These are phyloP conservation scores for Magnusiomyces magnusii DNA, from an alignment of 1,139 yeast species.

Conservation along the genomic window DNA sequence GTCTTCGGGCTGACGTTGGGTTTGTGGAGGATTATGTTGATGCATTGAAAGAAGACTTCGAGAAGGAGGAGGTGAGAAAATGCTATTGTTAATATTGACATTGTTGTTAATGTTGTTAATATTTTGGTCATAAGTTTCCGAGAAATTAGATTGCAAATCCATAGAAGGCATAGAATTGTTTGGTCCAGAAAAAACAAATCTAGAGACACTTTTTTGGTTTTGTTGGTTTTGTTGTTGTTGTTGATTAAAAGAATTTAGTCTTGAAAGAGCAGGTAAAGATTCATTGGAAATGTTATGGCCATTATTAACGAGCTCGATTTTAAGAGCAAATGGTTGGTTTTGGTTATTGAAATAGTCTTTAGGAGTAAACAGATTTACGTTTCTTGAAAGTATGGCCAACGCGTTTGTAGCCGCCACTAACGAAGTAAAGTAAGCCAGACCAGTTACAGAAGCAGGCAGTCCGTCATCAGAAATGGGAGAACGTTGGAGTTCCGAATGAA, in stretches of 20 bases:
- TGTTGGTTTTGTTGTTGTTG: constrained; percentile 7
- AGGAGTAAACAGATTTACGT: constrained; percentile 51
- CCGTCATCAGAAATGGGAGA: constrained; percentile 31
- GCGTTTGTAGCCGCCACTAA: constrained; percentile 62
- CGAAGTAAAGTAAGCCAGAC: constrained; percentile 57
- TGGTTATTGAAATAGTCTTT: constrained; percentile 10
- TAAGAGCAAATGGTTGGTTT: constrained; percentile 17
- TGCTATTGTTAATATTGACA: constrained; percentile 4
- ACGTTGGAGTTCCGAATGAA: constrained; percentile 49
- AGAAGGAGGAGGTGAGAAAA: constrained; percentile 13
- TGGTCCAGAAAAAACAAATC: constrained; percentile 12
- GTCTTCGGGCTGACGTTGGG: constrained; percentile 2
- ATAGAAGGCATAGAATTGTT: background rate
- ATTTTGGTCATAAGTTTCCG: constrained; percentile 7
- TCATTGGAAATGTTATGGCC: constrained; percentile 1
- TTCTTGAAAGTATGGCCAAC: constrained; percentile 56
- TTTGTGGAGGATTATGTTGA: background rate
- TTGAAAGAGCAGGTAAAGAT: background rate
- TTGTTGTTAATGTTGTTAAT: background rate
- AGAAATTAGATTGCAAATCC: constrained; percentile 7
- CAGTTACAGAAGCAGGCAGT: constrained; percentile 35
- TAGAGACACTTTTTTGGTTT: constrained; percentile 8
- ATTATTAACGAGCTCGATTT: constrained; percentile 21
- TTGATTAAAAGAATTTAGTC: constrained; percentile 1
- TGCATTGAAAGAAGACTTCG: background rate